Evolutionary conservation across 2,329 filamentous ascomycete genomes (phyloP).

Genomic region (Colletotrichum magnum): DNA sequence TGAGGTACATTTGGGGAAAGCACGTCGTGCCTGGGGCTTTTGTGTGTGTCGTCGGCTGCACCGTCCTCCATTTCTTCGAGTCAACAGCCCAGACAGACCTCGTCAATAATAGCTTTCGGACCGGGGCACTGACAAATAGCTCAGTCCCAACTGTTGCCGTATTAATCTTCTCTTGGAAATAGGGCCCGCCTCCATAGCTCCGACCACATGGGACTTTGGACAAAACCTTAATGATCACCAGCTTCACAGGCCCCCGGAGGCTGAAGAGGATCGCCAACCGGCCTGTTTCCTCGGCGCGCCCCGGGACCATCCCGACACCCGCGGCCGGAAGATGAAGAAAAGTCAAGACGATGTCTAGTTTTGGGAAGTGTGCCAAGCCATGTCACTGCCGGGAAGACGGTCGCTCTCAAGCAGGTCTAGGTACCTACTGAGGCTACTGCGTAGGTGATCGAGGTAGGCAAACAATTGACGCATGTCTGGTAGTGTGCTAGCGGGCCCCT

Average conservation of each 20-base stretch:
- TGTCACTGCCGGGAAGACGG: slow-evolving; percentile 8
- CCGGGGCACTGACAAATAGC: slow-evolving; percentile 6
- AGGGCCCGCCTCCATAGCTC: background rate
- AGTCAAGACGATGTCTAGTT: background rate
- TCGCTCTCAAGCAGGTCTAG: background rate
- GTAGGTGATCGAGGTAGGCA: too few relatives aligned
- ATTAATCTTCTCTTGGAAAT: background rate
- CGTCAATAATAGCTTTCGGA: background rate
- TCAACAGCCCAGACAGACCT: background rate
- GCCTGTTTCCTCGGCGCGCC: background rate
- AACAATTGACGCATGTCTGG: too few relatives aligned
- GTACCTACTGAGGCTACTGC: too few relatives aligned
- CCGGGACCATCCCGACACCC: slow-evolving; percentile 6
- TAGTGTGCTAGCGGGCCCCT: background rate
- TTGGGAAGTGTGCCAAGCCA: slow-evolving; percentile 8
- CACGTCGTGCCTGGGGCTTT: too few relatives aligned
- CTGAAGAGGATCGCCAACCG: background rate
- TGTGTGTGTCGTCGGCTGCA: too few relatives aligned
- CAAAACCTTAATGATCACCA: slow-evolving; percentile 1
- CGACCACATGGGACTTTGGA: background rate
- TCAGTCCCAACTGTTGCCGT: slow-evolving; percentile 7
- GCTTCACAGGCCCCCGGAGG: background rate
- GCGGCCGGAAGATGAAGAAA: slow-evolving; percentile 13
- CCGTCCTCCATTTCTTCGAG: too few relatives aligned
- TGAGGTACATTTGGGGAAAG: too few relatives aligned